Percentiles rank a stretch among this genome's conserved stretches.
Conservation (phyloP, 140 eudicot species). For the Ambrosia hybrid region DNA sequence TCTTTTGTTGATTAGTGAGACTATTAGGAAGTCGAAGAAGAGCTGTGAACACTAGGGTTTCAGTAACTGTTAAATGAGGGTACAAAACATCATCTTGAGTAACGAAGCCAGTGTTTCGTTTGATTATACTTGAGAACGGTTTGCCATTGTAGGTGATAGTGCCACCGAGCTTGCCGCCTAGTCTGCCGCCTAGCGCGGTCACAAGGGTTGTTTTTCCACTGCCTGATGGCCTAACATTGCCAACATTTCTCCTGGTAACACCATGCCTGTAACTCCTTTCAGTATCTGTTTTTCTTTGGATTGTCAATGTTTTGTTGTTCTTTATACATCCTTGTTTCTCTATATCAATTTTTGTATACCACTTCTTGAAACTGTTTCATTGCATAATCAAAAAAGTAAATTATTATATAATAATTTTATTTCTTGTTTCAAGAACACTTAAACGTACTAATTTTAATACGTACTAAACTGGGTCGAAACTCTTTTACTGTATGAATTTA, state of each 20-base stretch:
- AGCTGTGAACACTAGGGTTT: slow-evolving; percentile 82
- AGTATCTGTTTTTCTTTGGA: slow-evolving; percentile 46
- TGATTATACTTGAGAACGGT: slow-evolving; percentile 53
- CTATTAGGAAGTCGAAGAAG: slow-evolving; percentile 59
- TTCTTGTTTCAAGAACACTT: too few relatives aligned
- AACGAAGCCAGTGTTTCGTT: slow-evolving; percentile 80
- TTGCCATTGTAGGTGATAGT: slow-evolving; percentile 53
- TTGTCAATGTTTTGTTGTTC: slow-evolving; percentile 22
- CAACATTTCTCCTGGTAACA: slow-evolving; percentile 71
- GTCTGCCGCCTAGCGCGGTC: slow-evolving; percentile 72
- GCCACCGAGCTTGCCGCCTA: slow-evolving; percentile 58
- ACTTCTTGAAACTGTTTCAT: slow-evolving; percentile 72
- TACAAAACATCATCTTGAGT: slow-evolving; percentile 78
- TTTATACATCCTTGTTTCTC: slow-evolving; percentile 31
- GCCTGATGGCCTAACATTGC: slow-evolving; percentile 89
- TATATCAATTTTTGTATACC: slow-evolving; percentile 46
- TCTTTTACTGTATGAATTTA: not conserved
- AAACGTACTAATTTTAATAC: too few relatives aligned
- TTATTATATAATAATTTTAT: too few relatives aligned
- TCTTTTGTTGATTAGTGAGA: slow-evolving; percentile 41
- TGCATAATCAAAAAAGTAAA: not conserved
- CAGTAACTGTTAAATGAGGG: slow-evolving; percentile 73
- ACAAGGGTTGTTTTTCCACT: slow-evolving; percentile 85
- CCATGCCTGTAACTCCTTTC: slow-evolving; percentile 65
- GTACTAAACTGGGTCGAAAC: not conserved